A percentile compares a stretch with the other conserved stretches of the same genome.
phyloP scores from a whole-genome alignment of 257 asterid genomes.

The Ocimum tenuiflorum region DNA sequence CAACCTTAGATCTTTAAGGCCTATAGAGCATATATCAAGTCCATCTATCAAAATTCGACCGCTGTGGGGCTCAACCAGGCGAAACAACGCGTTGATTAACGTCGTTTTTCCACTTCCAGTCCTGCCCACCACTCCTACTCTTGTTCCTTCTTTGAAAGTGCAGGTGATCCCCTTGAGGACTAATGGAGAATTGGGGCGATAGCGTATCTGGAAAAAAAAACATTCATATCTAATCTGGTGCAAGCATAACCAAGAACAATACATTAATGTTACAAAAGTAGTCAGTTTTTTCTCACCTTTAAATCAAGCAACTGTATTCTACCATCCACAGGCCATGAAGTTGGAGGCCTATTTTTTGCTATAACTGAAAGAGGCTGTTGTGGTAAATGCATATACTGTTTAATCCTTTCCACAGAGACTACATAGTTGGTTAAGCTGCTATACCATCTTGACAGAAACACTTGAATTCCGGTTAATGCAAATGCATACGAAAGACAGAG shows the following conservation, averaged over 20 bases:
- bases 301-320: conserved; percentile 51
- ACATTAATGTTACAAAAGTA: no score
- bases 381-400: conserved; percentile 66
- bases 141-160: conserved; percentile 56
- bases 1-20: conserved; percentile 58
- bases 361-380: conserved; percentile 60
- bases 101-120: conserved; percentile 90
- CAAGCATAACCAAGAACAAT: no score
- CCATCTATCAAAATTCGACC: conserved; percentile 56
- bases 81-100: conserved; percentile 63
- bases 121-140: conserved; percentile 79
- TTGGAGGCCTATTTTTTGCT: conserved; percentile 47
- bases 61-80: conserved; percentile 63
- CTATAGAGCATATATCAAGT: conserved; percentile 57
- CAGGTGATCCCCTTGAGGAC: conserved; percentile 78
- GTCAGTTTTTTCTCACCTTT: conserved; percentile 43
- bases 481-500: conserved; percentile 77
- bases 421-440: conserved; percentile 51
- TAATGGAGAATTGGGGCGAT: conserved; percentile 60
- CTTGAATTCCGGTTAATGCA: conserved; percentile 47
- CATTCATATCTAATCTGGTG: neutral
- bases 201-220: conserved; percentile 59
- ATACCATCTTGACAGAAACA: conserved; percentile 53
- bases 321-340: conserved; percentile 64
- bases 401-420: conserved; percentile 65